Evolutionary conservation across 2,329 filamentous ascomycete species (phyloP), one percentile per base, ranked within the genome.

Genomic region (Pestalotiopsis sp.): DNA sequence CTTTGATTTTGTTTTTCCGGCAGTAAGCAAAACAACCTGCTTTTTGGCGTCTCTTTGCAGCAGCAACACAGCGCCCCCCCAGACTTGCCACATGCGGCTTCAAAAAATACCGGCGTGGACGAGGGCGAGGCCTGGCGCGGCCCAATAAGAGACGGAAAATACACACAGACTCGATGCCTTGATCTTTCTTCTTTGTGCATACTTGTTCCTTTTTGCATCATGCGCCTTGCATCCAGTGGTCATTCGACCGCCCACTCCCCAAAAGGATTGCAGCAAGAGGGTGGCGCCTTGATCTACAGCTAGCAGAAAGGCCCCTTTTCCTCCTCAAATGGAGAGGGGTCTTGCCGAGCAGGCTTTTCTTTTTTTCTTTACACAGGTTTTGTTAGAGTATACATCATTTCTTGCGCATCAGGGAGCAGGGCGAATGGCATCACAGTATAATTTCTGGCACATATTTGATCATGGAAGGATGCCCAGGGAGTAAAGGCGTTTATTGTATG

Each of bases 351-450:
- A 23, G 66, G 57, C 59, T 38, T 65, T 65, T 12, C 25, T 68
- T 65, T 57, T 57, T 63, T 49, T 25, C n/a, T 45, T 52, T 36
- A 9, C 31, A 14, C 61, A 64, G 38, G 45, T 64, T 64, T 45
- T 64, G 61, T 64, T 64, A 64, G 61, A 64, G 61, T 64, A 64
- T 64, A 64, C 23, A 64, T 64, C 61, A 52, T 49, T 49, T 64
- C 20, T 25, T 12, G 39, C 14, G 61, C 27, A 64, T 49, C 61
- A 64, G 61, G 61, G n/a, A 45, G 61, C 45, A 49, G 38, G 39
- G 38, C 61, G 23, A 59, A 59, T 27, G 41, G 39, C 61, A 64
- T 64, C 59, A 36, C 38, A 64, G 39, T 39, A 64, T 64, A 36
- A 64, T 64, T 64, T 64, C 61, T 64, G 23, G 27, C 11, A 39